Evolutionary conservation across 495 filamentous ascomycete species (phyloP).

Genomic region (Platismatia glauca): DNA sequence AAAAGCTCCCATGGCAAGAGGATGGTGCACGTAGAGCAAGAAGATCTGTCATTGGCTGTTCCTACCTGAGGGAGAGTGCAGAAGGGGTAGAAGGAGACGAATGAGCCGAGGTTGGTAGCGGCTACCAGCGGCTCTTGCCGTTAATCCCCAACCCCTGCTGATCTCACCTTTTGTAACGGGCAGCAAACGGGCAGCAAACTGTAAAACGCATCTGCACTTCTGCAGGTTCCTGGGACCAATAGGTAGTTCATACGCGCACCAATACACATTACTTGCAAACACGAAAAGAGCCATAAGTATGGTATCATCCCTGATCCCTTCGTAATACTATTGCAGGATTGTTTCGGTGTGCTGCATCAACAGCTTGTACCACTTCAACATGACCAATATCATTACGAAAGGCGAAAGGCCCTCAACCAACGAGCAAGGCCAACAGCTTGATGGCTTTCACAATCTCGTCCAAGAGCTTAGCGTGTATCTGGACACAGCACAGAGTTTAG

Average conservation of each 20-base stretch:
- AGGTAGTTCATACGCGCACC: background rate
- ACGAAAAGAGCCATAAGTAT: background rate
- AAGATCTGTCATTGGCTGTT: background rate
- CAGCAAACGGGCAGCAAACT: no score
- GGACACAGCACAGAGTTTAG: conserved; percentile 69
- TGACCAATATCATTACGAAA: background rate
- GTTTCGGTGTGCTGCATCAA: background rate
- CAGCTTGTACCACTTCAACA: background rate
- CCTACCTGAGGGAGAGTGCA: no score
- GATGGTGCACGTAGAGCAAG: background rate
- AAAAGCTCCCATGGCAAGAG: background rate
- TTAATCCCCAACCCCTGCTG: background rate
- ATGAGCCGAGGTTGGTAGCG: background rate
- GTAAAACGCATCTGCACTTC: background rate
- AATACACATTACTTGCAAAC: background rate
- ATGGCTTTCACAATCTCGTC: conserved; percentile 65
- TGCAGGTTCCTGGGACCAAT: background rate
- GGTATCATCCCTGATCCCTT: background rate
- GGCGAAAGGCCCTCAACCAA: background rate
- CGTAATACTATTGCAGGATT: background rate
- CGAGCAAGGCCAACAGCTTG: background rate
- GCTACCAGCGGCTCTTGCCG: background rate
- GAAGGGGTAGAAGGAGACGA: no score
- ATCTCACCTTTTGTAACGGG: no score
- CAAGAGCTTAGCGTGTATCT: conserved; percentile 59